Evolutionary conservation across 1,284 basidiomycete genomes (phyloP).

Genomic region (Cutaneotrichosporon curvatum): DNA sequence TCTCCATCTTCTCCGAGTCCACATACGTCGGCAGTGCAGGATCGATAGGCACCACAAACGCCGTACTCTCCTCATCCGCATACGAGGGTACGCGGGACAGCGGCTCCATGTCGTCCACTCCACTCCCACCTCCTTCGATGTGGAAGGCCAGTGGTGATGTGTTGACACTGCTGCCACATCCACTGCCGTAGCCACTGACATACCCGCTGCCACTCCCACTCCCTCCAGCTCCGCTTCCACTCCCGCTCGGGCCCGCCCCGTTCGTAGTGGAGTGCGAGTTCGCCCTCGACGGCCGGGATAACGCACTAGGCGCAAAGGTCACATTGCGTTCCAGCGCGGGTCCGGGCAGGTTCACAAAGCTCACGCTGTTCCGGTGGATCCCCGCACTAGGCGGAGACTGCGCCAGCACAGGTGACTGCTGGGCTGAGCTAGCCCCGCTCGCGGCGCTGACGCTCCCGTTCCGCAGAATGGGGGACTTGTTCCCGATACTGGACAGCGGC

Average conservation of each 20-base stretch:
- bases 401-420: too few species aligned
- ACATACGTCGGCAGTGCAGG: conserved; percentile 76
- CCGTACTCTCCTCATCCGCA: conserved; percentile 49
- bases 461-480: conserved; percentile 19
- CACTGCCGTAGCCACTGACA: too few species aligned
- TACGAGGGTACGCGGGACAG: conserved; percentile 66
- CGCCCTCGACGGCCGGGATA: not conserved
- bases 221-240: not conserved
- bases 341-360: conserved; percentile 17
- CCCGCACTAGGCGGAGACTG: not conserved
- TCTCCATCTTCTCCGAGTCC: conserved; percentile 48
- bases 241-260: not conserved
- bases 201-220: too few species aligned
- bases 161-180: not conserved
- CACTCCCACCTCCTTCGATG: not conserved
- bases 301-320: conserved; percentile 9
- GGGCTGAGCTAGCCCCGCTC: too few species aligned
- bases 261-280: not conserved
- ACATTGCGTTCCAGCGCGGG: conserved; percentile 2
- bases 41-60: conserved; percentile 63
- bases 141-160: conserved; percentile 1
- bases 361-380: not conserved
- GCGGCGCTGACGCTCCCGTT: not conserved
- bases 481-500: conserved; percentile 8
- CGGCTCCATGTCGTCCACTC: conserved; percentile 11